These are phyloP conservation scores for Cerioporus squamosus DNA, from an alignment of 1,284 basidiomycete species.

Conservation along the genomic window DNA sequence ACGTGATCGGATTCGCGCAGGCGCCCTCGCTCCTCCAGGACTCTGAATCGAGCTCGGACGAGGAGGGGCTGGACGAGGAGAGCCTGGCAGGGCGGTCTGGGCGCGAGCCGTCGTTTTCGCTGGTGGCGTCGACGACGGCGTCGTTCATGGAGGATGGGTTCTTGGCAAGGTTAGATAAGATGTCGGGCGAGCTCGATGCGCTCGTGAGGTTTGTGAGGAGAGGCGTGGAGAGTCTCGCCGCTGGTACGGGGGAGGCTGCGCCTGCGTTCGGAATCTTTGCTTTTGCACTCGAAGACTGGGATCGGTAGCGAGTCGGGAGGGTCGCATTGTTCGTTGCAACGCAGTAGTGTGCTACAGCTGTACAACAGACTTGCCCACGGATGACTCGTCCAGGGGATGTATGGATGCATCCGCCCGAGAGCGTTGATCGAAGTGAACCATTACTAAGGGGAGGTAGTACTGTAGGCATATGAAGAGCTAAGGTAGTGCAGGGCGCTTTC, in stretches of 20 bases:
- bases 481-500: no score
- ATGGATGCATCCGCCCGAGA: no score
- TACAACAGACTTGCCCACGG: neutral
- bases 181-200: constrained; percentile 70
- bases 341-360: no score
- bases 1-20: constrained; percentile 62
- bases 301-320: constrained; percentile 37
- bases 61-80: constrained; percentile 33
- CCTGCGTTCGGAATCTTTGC: constrained; percentile 73
- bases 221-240: constrained; percentile 66
- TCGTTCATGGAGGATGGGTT: constrained; percentile 50
- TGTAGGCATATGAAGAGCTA: no score
- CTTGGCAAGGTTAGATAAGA: constrained; percentile 56
- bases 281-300: constrained; percentile 85
- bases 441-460: no score
- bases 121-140: constrained; percentile 38
- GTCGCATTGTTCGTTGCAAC: neutral
- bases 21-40: constrained; percentile 40
- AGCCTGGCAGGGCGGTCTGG: constrained; percentile 27
- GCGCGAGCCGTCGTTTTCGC: constrained; percentile 49
- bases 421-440: no score
- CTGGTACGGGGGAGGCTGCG: constrained; percentile 56
- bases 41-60: constrained; percentile 40
- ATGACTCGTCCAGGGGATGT: no score
- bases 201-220: constrained; percentile 70